Evolutionary conservation across 2,329 filamentous ascomycete species (phyloP), one percentile per base, ranked within the genome.

Genomic region (Fusarium sp.): DNA sequence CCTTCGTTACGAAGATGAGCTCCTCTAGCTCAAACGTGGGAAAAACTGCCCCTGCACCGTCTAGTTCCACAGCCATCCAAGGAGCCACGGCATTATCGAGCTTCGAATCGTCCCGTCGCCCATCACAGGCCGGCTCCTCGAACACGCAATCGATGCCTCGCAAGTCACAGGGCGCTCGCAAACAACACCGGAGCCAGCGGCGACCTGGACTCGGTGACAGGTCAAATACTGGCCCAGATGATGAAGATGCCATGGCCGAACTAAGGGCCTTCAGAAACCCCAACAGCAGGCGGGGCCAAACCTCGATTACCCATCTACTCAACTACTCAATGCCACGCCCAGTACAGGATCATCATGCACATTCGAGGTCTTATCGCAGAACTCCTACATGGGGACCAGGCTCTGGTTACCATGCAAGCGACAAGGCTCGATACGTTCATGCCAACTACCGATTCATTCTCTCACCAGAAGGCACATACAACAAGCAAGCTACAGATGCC

Each of bases 361-460:
- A 87, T 70, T 85, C 87, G 44, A 87, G 89, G 69, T 87, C 90
- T 41, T 87, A 89, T 77, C 90, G 93, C 65, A 88, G 93, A 61
- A 93, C 94, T 81, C 91, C 92, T 49, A 93, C 92, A 5, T 97
- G 93, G 92, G 94, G 94, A 0, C 87, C 94, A 45, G 94, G 95
- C 8, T 98, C 95, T 41, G 95, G 95, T 33, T 94, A 98, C 82
- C 95, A 98, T 82, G 91, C 94, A 20, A 90, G 91, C 48, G 96
- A 99, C 83, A 98, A 98, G 84, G 93, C 95, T 66, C 91, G 93
- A 87, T 96, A 88, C 65, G 89, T 99, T 22, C 95, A 99, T 82
- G 95, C 96, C 74, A 99, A 99, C 82, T 99, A 99, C 81, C 93
- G 96, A 63, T 99, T 99, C 81, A 93, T 99, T 67, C 95, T 99